Evolutionary conservation across 257 asterid genomes (phyloP).

Genomic region (Gynochthodes officinalis): DNA sequence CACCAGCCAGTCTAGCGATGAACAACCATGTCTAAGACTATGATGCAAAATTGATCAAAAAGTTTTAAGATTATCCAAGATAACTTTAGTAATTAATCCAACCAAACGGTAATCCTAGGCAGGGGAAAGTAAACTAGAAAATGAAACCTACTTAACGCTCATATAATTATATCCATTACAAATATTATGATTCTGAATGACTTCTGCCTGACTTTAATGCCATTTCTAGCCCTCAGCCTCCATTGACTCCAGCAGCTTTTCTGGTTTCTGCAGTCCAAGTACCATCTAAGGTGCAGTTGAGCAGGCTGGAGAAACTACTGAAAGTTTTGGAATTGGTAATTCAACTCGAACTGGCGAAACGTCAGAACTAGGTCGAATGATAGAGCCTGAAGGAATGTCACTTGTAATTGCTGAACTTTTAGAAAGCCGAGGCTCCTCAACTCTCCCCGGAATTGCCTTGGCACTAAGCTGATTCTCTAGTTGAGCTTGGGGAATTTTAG

Average conservation of each 20-base stretch:
- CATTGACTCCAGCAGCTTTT: neutral
- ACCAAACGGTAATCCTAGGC: conserved; percentile 13
- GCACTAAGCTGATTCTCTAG: conserved; percentile 19
- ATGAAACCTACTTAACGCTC: conserved; percentile 17
- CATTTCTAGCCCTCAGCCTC: conserved; percentile 8
- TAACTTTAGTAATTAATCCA: conserved; percentile 19
- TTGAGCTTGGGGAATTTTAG: conserved; percentile 30
- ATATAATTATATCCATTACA: conserved; percentile 6
- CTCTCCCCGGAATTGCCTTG: conserved; percentile 8
- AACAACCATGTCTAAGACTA: no score
- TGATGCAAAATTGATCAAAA: conserved; percentile 4
- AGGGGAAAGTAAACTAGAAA: conserved; percentile 9
- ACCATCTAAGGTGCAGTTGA: conserved; percentile 15
- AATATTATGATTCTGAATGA: neutral
- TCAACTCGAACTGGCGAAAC: conserved; percentile 15
- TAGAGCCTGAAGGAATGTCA: conserved; percentile 27
- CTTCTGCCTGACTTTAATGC: conserved; percentile 9
- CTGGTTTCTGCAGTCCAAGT: neutral
- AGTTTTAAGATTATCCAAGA: conserved; percentile 6
- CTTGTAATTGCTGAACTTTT: conserved; percentile 31
- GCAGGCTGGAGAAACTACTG: conserved; percentile 15
- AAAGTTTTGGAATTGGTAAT: neutral
- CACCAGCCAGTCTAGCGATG: no score
- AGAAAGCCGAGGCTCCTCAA: conserved; percentile 16
- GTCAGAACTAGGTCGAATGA: conserved; percentile 6